Evolutionary conservation across 495 filamentous ascomycete genomes (phyloP).

Genomic region (Penicillium robsamsonii): DNA sequence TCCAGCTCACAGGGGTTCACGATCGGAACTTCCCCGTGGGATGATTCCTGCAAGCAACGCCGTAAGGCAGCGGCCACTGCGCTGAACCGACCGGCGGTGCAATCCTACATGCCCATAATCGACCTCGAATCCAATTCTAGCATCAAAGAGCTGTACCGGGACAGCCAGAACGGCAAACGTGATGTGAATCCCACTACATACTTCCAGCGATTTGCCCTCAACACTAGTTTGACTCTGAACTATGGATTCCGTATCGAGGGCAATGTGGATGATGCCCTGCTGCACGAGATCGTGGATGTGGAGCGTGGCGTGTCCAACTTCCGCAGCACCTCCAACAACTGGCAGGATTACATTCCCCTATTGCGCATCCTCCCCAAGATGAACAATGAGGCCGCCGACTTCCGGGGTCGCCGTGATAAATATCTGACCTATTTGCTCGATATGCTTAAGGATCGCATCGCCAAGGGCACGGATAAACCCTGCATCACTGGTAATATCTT

Average conservation of each 20-base stretch:
- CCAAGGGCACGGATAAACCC: slow-evolving; percentile 62
- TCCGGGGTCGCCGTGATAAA: slow-evolving; percentile 52
- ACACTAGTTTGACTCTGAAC: slow-evolving; percentile 64
- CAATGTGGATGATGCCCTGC: slow-evolving; percentile 54
- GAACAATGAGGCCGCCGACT: slow-evolving; percentile 53
- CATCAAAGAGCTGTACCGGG: slow-evolving; percentile 61
- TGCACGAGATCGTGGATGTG: slow-evolving; percentile 62
- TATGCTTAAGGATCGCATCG: slow-evolving; percentile 59
- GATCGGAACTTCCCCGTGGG: slow-evolving; percentile 73
- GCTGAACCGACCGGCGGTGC: slow-evolving; percentile 63
- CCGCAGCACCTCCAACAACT: slow-evolving; percentile 65
- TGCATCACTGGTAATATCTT: slow-evolving; percentile 69
- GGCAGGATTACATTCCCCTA: slow-evolving; percentile 68
- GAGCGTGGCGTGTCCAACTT: slow-evolving; percentile 64
- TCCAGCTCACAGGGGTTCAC: slow-evolving; percentile 69
- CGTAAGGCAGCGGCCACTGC: slow-evolving; percentile 70
- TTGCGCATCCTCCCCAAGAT: slow-evolving; percentile 56
- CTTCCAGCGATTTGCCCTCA: slow-evolving; percentile 66
- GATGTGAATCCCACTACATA: slow-evolving; percentile 65
- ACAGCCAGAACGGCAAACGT: slow-evolving; percentile 52
- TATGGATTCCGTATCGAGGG: slow-evolving; percentile 64
- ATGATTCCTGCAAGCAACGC: slow-evolving; percentile 68
- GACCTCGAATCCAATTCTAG: slow-evolving; percentile 64
- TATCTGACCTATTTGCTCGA: slow-evolving; percentile 59
- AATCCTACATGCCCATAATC: slow-evolving; percentile 70